Evolutionary conservation across 306 rosid species (phyloP).

Genomic region (Rosa rugosa): DNA sequence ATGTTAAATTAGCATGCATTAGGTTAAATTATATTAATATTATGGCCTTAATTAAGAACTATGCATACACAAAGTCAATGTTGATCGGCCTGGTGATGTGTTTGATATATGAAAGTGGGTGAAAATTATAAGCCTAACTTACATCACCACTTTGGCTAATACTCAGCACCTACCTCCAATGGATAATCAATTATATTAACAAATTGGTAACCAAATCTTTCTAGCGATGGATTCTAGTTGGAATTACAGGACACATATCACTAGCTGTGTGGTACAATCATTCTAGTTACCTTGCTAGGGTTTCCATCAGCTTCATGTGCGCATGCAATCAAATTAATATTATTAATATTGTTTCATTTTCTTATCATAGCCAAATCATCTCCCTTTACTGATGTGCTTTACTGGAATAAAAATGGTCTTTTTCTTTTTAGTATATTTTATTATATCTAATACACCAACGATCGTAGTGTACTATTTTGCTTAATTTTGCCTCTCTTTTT

Average conservation of each 20-base stretch:
- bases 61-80: slow-evolving; percentile 33
- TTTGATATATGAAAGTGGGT: slow-evolving; percentile 27
- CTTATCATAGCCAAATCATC: no score
- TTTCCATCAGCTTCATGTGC: background rate
- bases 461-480: no score
- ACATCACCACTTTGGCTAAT: slow-evolving; percentile 24
- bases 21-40: background rate
- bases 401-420: no score
- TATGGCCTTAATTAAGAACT: background rate
- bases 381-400: no score
- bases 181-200: slow-evolving; percentile 9
- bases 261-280: background rate
- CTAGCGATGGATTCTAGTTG: slow-evolving; percentile 20
- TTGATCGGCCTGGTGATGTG: slow-evolving; percentile 24
- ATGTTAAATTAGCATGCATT: background rate
- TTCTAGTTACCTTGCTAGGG: background rate
- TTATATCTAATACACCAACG: no score
- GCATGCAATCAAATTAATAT: background rate
- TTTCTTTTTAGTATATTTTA: no score
- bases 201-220: slow-evolving; percentile 35
- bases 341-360: no score
- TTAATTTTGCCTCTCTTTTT: no score
- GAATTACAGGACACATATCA: slow-evolving; percentile 5
- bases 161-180: slow-evolving; percentile 29
- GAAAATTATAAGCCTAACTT: slow-evolving; percentile 31